Conservation (phyloP, 2,329 filamentous ascomycete genomes). For the Bimuria novae-zelandiae region DNA sequence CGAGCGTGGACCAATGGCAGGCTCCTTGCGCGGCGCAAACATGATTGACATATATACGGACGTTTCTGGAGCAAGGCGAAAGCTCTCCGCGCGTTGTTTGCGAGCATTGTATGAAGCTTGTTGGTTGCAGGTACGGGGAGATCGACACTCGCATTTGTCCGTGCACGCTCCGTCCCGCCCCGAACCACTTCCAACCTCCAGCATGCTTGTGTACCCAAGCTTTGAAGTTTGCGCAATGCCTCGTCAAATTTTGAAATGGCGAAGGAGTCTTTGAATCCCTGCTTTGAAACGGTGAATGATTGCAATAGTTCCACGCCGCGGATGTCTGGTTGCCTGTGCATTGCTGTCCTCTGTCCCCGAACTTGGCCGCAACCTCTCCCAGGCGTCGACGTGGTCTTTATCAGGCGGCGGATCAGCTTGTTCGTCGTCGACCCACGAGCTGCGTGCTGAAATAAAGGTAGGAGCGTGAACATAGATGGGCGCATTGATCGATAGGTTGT, state of each 20-base stretch:
- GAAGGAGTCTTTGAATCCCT: background rate
- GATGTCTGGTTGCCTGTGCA: background rate
- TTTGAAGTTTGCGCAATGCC: background rate
- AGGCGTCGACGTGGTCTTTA: background rate
- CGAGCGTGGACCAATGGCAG: conserved; percentile 20
- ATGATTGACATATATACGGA: conserved; percentile 37
- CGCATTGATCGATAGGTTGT: background rate
- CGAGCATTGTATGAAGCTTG: conserved; percentile 37
- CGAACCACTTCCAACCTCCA: conserved; percentile 8
- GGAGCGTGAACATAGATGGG: conserved; percentile 2
- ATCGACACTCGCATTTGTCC: conserved; percentile 28
- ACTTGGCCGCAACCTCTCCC: background rate
- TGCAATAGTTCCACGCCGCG: background rate
- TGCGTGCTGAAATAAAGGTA: background rate
- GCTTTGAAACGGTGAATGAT: background rate
- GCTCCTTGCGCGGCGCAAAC: conserved; percentile 25
- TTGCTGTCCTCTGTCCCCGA: background rate
- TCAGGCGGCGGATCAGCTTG: background rate
- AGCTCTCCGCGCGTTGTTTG: conserved; percentile 24
- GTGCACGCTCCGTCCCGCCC: conserved; percentile 32
- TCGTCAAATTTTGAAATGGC: background rate
- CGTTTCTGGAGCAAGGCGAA: conserved; percentile 27
- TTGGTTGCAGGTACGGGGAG: conserved; percentile 18
- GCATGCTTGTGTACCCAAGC: background rate
- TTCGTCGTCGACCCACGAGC: background rate